A percentile compares a stretch with the other conserved stretches of the same genome.
Evolutionary conservation across 2,329 filamentous ascomycete genomes (phyloP).

Genomic region (Hymenoscyphus salicellus): DNA sequence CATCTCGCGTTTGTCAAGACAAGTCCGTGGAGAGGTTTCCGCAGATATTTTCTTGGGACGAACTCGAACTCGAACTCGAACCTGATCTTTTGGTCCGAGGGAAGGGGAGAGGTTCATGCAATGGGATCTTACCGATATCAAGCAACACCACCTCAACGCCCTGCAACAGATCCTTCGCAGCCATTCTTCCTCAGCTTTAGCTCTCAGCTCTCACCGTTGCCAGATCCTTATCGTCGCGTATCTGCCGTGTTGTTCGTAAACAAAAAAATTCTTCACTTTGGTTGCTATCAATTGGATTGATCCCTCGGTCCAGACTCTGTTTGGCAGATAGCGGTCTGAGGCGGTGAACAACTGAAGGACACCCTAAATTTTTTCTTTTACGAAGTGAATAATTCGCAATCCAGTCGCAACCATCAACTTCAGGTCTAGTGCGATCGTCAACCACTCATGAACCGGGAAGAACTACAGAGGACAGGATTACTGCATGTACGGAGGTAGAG

Average conservation of each 20-base stretch:
- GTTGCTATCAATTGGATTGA: slow-evolving; percentile 1
- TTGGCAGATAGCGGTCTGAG: not conserved
- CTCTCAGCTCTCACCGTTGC: not conserved
- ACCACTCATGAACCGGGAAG: not conserved
- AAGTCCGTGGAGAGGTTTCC: not conserved
- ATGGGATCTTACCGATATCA: slow-evolving; percentile 35
- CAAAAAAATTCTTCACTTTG: not conserved
- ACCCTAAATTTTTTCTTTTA: slow-evolving; percentile 1
- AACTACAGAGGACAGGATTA: not conserved
- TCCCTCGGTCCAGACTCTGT: not conserved
- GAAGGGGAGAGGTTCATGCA: not conserved
- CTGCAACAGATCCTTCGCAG: not conserved
- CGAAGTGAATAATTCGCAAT: not conserved
- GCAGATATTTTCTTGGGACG: not conserved
- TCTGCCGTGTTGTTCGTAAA: slow-evolving; percentile 3
- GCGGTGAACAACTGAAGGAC: slow-evolving; percentile 22
- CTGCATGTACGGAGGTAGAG: not conserved
- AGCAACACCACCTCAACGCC: slow-evolving; percentile 30
- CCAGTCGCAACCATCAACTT: slow-evolving; percentile 25
- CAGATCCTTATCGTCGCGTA: slow-evolving; percentile 11
- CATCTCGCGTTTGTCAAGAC: not conserved
- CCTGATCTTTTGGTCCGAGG: too few relatives aligned
- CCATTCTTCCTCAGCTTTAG: not conserved
- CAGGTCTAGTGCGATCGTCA: slow-evolving; percentile 13
- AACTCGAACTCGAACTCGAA: not conserved